Base-by-base conservation (phyloP, 2,329 filamentous ascomycete genomes). In the Aphanocladium album region DNA sequence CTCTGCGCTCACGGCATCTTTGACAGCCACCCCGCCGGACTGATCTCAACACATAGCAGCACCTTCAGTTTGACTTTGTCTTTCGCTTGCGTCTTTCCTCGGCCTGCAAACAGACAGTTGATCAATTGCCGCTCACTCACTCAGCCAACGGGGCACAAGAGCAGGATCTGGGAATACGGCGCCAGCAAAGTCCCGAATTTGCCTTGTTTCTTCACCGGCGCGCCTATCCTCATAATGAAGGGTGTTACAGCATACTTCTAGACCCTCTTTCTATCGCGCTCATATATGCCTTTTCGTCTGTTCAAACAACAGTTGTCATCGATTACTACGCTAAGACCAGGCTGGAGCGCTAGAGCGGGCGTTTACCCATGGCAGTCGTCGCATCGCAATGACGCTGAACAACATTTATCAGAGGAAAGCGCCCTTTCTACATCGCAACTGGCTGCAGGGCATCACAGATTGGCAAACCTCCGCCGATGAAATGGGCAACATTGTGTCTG, bases 361-460 rank as follows among this genome's bases (percentile, higher is more conserved):
- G 21, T 39, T 45, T 35, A 47, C 51, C 23, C 43, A 61, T 61
- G 59, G 59, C 35, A 27, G 21, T 46, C 25, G 19, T 12, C 17
- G 19, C 17, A 57, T 57, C 71, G 73, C 72, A 72, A 84, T 84
- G 81, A 78, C 79, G 69, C 72, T 74, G 67, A 73, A 75, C 68
- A 75, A 71, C 68, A 74, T 75, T 64, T 78, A 74, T 68, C 76
- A 76, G 72, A 78, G 79, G 73, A 77, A 74, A 66, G 73, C 79
- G 60, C 81, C 82, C 62, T 84, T 81, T 70, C 78, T 84, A 62
- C 79, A 82, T 65, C 78, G 81, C 69, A 82, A 80, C 68, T 83
- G 79, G 80, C 74, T 78, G 64, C 76, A 73, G 63, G 77, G 76
- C 52, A 72, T 81, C 68, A 77, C 77, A 62, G 73, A 76, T 62